Base-by-base conservation (phyloP, 495 filamentous ascomycete species). In the Emericellopsis terricola region DNA sequence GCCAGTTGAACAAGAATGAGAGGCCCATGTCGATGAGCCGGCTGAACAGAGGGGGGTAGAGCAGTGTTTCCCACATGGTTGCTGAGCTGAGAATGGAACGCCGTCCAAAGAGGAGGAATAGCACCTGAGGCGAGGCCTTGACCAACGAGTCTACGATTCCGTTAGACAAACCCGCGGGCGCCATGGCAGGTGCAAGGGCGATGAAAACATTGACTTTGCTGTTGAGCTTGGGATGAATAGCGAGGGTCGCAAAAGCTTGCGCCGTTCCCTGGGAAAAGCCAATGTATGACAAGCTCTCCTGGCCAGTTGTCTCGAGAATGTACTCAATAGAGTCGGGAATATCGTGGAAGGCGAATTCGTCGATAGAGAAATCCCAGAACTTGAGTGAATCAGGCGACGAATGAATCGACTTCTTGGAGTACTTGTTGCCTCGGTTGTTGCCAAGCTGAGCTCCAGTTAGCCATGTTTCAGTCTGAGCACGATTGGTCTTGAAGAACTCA, bases 341-440 rank as follows among this genome's bases (percentile, higher is more conserved):
- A 57, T 97, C 89, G 46, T 94, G 72, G 50, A 97, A 92, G 28
- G 89, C 89, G 52, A 97, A 97, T 51, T 97, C 78, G 47, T 97
- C 89, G 46, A 97, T 93, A 8, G 80, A 91, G 40, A 96, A 97
- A 55, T 94, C 72, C 89, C 89, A 97, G 47, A 97, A 97, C 19
- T 71, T 63, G 20, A 66, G 68, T 1, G 77, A 74, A 6, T 70
- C 71, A 0, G 89, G 85, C 4, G 84, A 73, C 34, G 59, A 65
- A 26, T 71, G 60, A 23, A 80, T 65, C 0, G 73, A 87, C 52
- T 96, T 97, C 52, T 96, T 97, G 19, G 83, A 89, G 52, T 97
- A 97, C 47, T 97, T 97, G 62, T 97, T 97, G 15, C 89, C 89
- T 5, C 89, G 71, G 47, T 97, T 97, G 45, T 97, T 97, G 13